Percentiles rank a stretch among this genome's conserved stretches.
Conservation (phyloP, 495 filamentous ascomycete genomes). For the Xylaria longipes region DNA sequence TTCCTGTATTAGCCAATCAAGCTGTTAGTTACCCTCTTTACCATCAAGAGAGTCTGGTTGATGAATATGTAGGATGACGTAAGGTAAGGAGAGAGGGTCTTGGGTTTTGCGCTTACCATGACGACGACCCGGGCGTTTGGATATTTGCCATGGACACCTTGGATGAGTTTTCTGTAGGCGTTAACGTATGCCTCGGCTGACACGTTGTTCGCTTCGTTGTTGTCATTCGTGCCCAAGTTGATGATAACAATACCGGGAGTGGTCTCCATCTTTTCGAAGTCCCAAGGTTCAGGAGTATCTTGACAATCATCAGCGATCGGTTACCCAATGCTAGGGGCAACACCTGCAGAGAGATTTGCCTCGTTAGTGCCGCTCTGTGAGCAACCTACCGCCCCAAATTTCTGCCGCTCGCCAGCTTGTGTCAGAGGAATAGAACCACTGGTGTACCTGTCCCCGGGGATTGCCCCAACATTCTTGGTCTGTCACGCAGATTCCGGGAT, state of each 20-base stretch:
- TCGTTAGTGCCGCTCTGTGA: neutral
- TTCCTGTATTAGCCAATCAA: constrained; percentile 45
- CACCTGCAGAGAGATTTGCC: neutral
- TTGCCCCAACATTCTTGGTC: constrained; percentile 67
- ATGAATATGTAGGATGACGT: too few species aligned
- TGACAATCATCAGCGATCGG: neutral
- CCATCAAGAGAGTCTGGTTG: neutral
- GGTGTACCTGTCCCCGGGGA: constrained; percentile 60
- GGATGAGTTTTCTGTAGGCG: constrained; percentile 64
- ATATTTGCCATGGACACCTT: constrained; percentile 66
- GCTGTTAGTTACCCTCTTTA: neutral
- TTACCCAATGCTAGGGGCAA: neutral
- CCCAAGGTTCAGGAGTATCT: constrained; percentile 64
- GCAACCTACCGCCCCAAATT: constrained; percentile 56
- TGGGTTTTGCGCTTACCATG: constrained; percentile 52
- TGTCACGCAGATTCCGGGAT: constrained; percentile 65
- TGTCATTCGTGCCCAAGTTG: constrained; percentile 73
- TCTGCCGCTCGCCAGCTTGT: constrained; percentile 57
- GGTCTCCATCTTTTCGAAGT: constrained; percentile 61
- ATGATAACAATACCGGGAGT: constrained; percentile 71
- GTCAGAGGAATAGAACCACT: constrained; percentile 72
- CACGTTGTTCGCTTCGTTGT: constrained; percentile 65
- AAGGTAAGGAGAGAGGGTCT: neutral
- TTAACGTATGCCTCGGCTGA: constrained; percentile 58
- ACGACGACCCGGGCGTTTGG: constrained; percentile 68